These are phyloP conservation scores for Serendipita sp. DNA, from an alignment of 768 basidiomycete species.

Conservation along the genomic window DNA sequence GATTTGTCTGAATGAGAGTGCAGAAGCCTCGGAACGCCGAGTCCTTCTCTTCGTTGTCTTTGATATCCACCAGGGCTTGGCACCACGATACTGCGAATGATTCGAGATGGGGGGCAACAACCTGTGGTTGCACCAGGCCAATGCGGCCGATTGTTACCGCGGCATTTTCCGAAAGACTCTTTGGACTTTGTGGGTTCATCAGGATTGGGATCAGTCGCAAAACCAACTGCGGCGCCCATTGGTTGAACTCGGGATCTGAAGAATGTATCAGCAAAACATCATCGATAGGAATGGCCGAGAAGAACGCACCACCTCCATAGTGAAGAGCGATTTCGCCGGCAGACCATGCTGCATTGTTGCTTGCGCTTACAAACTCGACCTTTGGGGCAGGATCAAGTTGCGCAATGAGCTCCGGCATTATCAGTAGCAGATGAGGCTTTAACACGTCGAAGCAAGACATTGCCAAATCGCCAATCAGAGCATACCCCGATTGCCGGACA, in stretches of 20 bases:
- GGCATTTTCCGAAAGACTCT: constrained; percentile 92
- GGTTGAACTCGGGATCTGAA: constrained; percentile 79
- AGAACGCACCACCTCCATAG: constrained; percentile 55
- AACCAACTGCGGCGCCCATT: constrained; percentile 80
- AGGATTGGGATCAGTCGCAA: constrained; percentile 84
- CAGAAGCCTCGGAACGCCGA: constrained; percentile 97
- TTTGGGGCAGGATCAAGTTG: constrained; percentile 91
- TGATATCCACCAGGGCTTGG: constrained; percentile 91
- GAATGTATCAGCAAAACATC: neutral
- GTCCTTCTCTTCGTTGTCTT: constrained; percentile 99
- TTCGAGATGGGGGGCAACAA: constrained; percentile 77
- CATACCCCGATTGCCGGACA: constrained; percentile 91
- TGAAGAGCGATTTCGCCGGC: constrained; percentile 94
- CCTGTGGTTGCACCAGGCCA: constrained; percentile 76
- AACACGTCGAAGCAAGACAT: constrained; percentile 87
- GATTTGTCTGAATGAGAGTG: constrained; percentile 88
- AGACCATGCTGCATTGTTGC: constrained; percentile 99
- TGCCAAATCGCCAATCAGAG: constrained; percentile 95
- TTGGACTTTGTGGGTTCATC: constrained; percentile 79
- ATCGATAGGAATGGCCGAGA: neutral
- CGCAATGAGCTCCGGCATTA: constrained; percentile 77
- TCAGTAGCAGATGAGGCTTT: constrained; percentile 68
- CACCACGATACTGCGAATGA: constrained; percentile 96
- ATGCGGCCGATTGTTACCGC: constrained; percentile 96
- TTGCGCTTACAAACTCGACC: constrained; percentile 87